Evolutionary conservation across 306 rosid genomes (phyloP).

Genomic region (Nissolia schottii): DNA sequence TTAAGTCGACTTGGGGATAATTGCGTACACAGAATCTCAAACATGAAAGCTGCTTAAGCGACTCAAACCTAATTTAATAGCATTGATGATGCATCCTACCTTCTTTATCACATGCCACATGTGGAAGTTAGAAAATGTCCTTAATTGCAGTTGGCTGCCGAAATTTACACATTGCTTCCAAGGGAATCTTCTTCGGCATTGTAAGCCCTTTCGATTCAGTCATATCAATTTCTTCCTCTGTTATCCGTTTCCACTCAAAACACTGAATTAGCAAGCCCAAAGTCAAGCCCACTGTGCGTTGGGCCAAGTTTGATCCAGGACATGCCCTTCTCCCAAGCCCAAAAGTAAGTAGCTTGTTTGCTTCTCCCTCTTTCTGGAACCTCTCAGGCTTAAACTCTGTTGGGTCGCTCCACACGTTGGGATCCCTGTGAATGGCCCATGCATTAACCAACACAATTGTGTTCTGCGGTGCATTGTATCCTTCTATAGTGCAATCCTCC

Average conservation of each 20-base stretch:
- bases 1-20: too few species aligned
- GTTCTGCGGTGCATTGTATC: constrained; percentile 31
- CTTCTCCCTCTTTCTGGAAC: constrained; percentile 22
- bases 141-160: neutral
- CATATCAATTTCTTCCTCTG: constrained; percentile 38
- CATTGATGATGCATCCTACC: neutral
- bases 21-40: too few species aligned
- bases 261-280: constrained; percentile 42
- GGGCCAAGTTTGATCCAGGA: constrained; percentile 40
- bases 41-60: too few species aligned
- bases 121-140: neutral
- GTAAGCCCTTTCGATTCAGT: constrained; percentile 23
- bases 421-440: constrained; percentile 56
- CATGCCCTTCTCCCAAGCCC: constrained; percentile 52
- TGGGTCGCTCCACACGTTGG: constrained; percentile 39
- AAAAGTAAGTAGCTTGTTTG: constrained; percentile 37
- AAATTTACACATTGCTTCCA: constrained; percentile 45
- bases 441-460: constrained; percentile 45
- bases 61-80: too few species aligned
- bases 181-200: constrained; percentile 25
- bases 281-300: constrained; percentile 29
- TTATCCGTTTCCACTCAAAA: constrained; percentile 40
- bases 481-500: constrained; percentile 29
- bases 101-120: too few species aligned
- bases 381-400: constrained; percentile 47